A percentile compares a stretch with the other conserved stretches of the same genome.
Conservation (phyloP, 805 yeast genomes). For the Wickerhamomyces alni region DNA sequence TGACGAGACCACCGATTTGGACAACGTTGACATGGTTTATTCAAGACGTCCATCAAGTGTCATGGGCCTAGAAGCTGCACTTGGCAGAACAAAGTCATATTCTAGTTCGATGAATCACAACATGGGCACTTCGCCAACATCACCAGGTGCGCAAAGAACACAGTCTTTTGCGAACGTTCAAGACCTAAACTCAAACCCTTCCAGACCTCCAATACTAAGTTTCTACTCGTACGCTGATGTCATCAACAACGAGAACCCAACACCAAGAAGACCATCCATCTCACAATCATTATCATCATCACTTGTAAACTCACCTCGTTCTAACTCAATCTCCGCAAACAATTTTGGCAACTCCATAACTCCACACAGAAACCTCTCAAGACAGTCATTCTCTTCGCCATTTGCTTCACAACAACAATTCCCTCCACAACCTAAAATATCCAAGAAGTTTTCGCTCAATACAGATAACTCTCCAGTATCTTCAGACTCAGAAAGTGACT, state of each 20-base stretch:
- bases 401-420: slow-evolving; percentile 15
- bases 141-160: slow-evolving; percentile 16
- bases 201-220: slow-evolving; percentile 25
- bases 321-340: slow-evolving; percentile 10
- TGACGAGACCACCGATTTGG: slow-evolving; percentile 51
- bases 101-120: background rate
- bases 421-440: slow-evolving; percentile 9
- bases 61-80: slow-evolving; percentile 35
- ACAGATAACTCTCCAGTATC: slow-evolving; percentile 22
- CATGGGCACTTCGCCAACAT: slow-evolving; percentile 9
- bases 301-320: slow-evolving; percentile 20
- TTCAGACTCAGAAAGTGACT: slow-evolving; percentile 23
- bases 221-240: slow-evolving; percentile 80
- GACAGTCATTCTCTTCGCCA: slow-evolving; percentile 29
- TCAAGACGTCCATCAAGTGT: slow-evolving; percentile 54
- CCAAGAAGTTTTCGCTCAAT: slow-evolving; percentile 15
- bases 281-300: slow-evolving; percentile 35
- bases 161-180: slow-evolving; percentile 19
- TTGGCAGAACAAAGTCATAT: slow-evolving; percentile 30
- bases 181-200: slow-evolving; percentile 15
- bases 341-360: slow-evolving; percentile 15
- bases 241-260: slow-evolving; percentile 57
- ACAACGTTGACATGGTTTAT: slow-evolving; percentile 66
- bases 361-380: slow-evolving; percentile 18
- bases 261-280: slow-evolving; percentile 55